phyloP scores from a whole-genome alignment of 805 yeast species.

The Candida caryicola region DNA sequence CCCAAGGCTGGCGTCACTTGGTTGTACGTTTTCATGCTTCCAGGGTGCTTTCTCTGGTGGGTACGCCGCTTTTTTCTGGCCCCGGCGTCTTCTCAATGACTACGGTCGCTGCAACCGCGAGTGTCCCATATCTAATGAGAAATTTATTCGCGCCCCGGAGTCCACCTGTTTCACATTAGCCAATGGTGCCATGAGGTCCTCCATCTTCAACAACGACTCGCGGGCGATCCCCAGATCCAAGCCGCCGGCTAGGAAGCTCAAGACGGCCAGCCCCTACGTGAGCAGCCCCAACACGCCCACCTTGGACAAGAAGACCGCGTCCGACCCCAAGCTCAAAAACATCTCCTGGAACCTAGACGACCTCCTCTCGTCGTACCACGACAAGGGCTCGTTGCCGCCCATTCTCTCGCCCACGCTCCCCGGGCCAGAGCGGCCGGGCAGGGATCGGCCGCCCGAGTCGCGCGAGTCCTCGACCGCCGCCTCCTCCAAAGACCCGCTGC shows the following conservation, averaged over 20 bases:
- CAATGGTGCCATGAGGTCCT: slow-evolving; percentile 25
- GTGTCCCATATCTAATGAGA: too few species aligned
- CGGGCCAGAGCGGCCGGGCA: slow-evolving; percentile 1
- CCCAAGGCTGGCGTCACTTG: slow-evolving; percentile 20
- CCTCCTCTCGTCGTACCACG: slow-evolving; percentile 31
- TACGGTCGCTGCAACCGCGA: neutral
- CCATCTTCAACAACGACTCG: slow-evolving; percentile 24
- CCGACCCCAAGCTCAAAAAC: slow-evolving; percentile 4
- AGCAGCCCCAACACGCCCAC: slow-evolving; percentile 6
- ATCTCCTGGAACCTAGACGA: slow-evolving; percentile 40
- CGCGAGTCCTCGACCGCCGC: neutral
- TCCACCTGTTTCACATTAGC: neutral
- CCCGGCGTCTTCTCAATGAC: slow-evolving; percentile 1
- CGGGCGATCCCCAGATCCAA: slow-evolving; percentile 1
- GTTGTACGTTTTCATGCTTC: slow-evolving; percentile 16
- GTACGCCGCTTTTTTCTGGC: too few species aligned
- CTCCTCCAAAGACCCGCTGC: neutral
- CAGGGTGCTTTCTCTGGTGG: too few species aligned
- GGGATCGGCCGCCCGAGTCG: neutral
- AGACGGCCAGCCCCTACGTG: slow-evolving; percentile 18
- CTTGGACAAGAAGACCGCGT: neutral
- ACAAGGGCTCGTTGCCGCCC: slow-evolving; percentile 34
- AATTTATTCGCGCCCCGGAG: neutral
- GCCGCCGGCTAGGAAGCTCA: slow-evolving; percentile 11
- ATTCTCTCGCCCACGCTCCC: slow-evolving; percentile 42